Base-by-base conservation (phyloP, 164 flowering plant genomes). In the Stephania cephalantha region DNA sequence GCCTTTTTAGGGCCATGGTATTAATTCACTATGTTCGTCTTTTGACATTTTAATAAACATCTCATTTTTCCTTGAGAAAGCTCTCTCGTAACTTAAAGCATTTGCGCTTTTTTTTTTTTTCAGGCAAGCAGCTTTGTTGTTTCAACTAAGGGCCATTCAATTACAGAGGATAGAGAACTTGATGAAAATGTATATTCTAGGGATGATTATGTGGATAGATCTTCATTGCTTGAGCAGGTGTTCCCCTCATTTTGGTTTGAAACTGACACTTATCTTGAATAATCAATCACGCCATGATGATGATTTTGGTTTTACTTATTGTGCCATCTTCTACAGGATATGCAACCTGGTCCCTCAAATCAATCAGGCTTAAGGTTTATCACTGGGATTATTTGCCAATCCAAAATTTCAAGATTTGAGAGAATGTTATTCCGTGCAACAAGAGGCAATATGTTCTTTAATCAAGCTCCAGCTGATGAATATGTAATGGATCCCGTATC, bases 391-490 rank as follows among this genome's bases (percentile, higher is more conserved):
- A 90, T 95, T 67, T 87, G 88, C 75, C 86, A 87, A 78, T 82
- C 94, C 76, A 95, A 95, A 84, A 86, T 77, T 82, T 84, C 88
- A 75, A 89, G 85, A 80, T 96, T 96, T 85, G 97, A 96, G 82
- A 91, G 98, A 85, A 96, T 96, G 90, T 77, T 96, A 75, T 96
- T 93, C 80, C 97, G 99, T 79, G 96, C 97, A 71, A 96, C 98
- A 76, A 89, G 99, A 81, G 99, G 99, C 75, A 96, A 96, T 81
- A 90, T 94, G 97, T 89, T 92, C 83, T 96, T 96, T 82, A 92
- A 96, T 81, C 99, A 96, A 82, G 86, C 97, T 67, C 79, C 90
- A 68, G 95, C 95, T 61, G 98, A 88, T 75, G 91, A 89, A 78
- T 76, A 81, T 74, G 90, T 90, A 69, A 69, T 87, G 87, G 99